A percentile compares a stretch with the other conserved stretches of the same genome.
These are phyloP conservation scores for Suhomyces kunorum DNA, from an alignment of 1,139 yeast genomes.

Conservation along the genomic window DNA sequence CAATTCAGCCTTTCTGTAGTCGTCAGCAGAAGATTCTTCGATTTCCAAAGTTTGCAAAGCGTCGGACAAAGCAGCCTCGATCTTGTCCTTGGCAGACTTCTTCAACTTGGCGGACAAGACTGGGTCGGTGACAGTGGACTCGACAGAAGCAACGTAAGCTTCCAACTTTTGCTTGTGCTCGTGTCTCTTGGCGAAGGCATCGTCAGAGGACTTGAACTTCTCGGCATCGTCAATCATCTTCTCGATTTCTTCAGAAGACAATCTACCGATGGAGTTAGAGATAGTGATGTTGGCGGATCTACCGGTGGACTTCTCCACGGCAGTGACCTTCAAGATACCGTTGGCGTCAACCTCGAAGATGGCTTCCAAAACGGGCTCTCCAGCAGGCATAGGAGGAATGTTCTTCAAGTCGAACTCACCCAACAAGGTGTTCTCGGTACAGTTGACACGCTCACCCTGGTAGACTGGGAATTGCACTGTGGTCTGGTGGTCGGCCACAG, in stretches of 20 bases:
- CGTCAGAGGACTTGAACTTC: conserved; percentile 98
- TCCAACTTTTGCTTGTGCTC: conserved; percentile 99
- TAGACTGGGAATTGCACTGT: conserved; percentile 99
- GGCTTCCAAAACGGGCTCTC: conserved; percentile 99
- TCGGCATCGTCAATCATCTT: conserved; percentile 99
- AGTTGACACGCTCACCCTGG: conserved; percentile 99
- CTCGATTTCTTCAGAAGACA: conserved; percentile 95
- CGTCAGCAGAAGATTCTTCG: conserved; percentile 96
- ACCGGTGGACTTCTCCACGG: conserved; percentile 98
- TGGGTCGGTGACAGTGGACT: conserved; percentile 97
- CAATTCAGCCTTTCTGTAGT: conserved; percentile 98
- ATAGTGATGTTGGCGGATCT: conserved; percentile 99
- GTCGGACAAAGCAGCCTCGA: conserved; percentile 97
- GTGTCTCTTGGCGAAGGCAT: conserved; percentile 99
- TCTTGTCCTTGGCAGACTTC: conserved; percentile 97
- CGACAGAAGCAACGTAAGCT: conserved; percentile 97
- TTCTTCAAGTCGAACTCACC: conserved; percentile 99
- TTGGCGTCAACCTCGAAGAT: conserved; percentile 99
- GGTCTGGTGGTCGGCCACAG: conserved; percentile 99
- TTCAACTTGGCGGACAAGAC: conserved; percentile 96
- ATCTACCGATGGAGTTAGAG: conserved; percentile 99
- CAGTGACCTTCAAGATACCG: conserved; percentile 99
- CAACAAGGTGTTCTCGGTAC: conserved; percentile 97
- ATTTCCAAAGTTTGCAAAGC: conserved; percentile 98
- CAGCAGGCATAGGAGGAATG: conserved; percentile 99